Evolutionary conservation across 495 filamentous ascomycete species (phyloP), one percentile per base, ranked within the genome.

Genomic region (Aspergillus panamensis): DNA sequence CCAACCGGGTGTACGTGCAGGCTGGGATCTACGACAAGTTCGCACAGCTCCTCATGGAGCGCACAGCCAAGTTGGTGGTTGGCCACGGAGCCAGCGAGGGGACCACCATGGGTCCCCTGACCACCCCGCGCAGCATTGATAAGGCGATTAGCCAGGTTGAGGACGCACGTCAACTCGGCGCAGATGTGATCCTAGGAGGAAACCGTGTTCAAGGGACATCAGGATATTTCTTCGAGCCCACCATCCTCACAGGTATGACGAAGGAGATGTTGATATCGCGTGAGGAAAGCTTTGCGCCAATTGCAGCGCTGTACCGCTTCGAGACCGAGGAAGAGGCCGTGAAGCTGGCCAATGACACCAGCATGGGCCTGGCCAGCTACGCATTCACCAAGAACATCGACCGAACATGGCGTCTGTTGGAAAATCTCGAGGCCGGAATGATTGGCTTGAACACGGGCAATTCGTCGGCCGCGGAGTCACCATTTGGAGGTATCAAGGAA

Each of bases 401-500:
- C 64, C 81, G 87, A 1, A 76, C 84, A 60, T 90, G 87, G 87
- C 73, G 87, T 48, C 65, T 91, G 63, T 73, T 89, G 61, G 87
- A 90, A 71, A 87, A 86, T 51, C 69, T 91, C 33, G 87, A 91
- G 65, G 86, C 87, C 2, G 87, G 87, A 1, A 90, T 91, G 87
- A 85, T 91, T 57, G 87, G 84, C 6, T 64, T 88, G 73, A 87
- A 88, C 57, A 85, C 81, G 40, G 84, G 86, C n/a, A 84, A 85
- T 57, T 75, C 79, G 39, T 88, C 85, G 0, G 82, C 87, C 0
- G 84, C 87, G 2, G 87, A 91, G 63, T 79, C 83, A 9, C 87
- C 87, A 0, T 91, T 91, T 65, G 87, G 87, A 16, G 87, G 88
- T 0, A 87, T 89, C 59, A 91, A 91, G 73, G 86, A 89, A 65